Percentiles rank a stretch among this genome's conserved stretches.
Conservation (phyloP, 352 stramenopile species). For the Globisporangium nagaii region DNA sequence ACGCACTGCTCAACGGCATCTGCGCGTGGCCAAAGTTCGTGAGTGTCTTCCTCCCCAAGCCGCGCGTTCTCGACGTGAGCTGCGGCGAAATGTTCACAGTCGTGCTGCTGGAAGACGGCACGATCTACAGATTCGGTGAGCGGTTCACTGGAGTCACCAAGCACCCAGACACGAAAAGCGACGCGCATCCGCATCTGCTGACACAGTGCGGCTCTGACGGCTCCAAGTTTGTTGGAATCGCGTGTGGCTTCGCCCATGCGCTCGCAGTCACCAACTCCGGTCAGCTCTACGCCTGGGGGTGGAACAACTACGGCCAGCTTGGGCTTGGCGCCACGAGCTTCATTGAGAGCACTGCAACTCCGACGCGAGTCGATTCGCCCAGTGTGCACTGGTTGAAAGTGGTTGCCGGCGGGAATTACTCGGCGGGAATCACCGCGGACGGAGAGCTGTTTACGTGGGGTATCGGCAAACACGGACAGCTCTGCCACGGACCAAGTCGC, state of each 20-base stretch:
- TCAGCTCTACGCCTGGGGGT: slow-evolving; percentile 64
- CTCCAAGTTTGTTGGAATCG: slow-evolving; percentile 46
- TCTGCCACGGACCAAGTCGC: slow-evolving; percentile 24
- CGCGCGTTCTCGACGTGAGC: slow-evolving; percentile 34
- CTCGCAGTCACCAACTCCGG: slow-evolving; percentile 55
- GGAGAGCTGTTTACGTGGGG: slow-evolving; percentile 57
- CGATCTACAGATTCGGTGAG: slow-evolving; percentile 77
- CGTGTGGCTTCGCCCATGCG: slow-evolving; percentile 60
- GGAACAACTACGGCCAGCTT: slow-evolving; percentile 79
- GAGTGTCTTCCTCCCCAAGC: slow-evolving; percentile 35
- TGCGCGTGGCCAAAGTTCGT: slow-evolving; percentile 80
- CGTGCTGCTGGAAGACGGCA: slow-evolving; percentile 51
- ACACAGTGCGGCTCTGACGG: slow-evolving; percentile 20
- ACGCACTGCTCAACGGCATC: slow-evolving; percentile 40
- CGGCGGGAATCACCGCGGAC: slow-evolving; percentile 31
- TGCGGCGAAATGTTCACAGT: slow-evolving; percentile 82
- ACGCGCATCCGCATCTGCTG: slow-evolving; percentile 20
- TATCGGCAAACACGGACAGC: slow-evolving; percentile 39
- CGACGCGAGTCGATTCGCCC: slow-evolving; percentile 9
- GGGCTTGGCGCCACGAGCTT: slow-evolving; percentile 32
- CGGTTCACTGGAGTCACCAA: slow-evolving; percentile 30
- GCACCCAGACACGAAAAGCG: slow-evolving; percentile 10
- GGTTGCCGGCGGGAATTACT: slow-evolving; percentile 62
- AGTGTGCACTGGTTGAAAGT: slow-evolving; percentile 33
- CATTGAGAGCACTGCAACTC: slow-evolving; percentile 15